Evolutionary conservation across 441 rosid species (phyloP).

Genomic region (Flueggea neowawraea): DNA sequence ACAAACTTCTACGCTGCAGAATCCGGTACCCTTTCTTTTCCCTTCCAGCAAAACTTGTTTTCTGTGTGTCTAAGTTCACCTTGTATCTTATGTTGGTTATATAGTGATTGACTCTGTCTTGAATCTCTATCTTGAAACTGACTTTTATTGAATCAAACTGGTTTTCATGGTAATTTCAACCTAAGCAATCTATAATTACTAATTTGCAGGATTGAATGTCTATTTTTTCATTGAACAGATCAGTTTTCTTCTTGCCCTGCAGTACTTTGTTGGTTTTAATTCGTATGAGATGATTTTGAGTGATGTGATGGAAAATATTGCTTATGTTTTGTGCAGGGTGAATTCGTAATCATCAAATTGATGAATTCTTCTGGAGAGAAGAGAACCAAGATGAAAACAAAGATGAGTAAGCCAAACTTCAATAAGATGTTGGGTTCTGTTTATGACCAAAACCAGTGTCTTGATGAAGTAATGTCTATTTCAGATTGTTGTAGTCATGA

Average conservation of each 20-base stretch:
- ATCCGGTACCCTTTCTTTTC: not conserved
- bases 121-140: too few species aligned
- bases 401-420: not conserved
- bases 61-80: too few species aligned
- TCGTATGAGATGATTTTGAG: not conserved
- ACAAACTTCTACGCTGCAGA: not conserved
- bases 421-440: not conserved
- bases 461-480: too few species aligned
- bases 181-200: too few species aligned
- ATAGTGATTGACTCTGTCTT: too few species aligned
- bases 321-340: not conserved
- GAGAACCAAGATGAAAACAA: not conserved
- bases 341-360: not conserved
- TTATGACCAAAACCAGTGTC: too few species aligned
- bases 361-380: not conserved
- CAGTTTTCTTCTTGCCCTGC: not conserved
- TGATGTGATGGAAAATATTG: not conserved
- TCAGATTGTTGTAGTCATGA: too few species aligned
- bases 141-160: too few species aligned
- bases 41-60: too few species aligned
- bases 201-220: not conserved
- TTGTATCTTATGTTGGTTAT: too few species aligned
- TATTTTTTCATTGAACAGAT: not conserved
- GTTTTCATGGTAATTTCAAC: too few species aligned
- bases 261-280: not conserved